Evolutionary conservation across 768 basidiomycete species (phyloP), one percentile per base, ranked within the genome.

Genomic region (Boletales sp.): DNA sequence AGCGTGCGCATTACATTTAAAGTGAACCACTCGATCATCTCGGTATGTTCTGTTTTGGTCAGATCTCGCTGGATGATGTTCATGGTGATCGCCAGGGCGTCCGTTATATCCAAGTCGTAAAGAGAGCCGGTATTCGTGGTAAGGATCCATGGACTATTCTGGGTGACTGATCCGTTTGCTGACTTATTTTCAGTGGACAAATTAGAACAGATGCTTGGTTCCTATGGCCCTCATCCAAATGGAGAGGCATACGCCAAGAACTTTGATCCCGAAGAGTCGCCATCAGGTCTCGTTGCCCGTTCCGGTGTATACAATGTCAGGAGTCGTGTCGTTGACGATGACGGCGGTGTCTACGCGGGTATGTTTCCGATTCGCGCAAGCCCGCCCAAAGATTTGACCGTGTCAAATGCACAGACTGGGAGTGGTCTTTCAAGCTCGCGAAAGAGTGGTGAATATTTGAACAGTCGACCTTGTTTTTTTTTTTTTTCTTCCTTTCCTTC

Each of bases 131-230:
- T 8, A 31, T 94, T 32, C 84, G 73, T 69, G 87, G 94, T 91
- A 57, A 54, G 54, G 36, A 46, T 8, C n/a, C 14, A 36, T 18
- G 15, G 13, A 17, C 17, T 12, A 5, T 40, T 48, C 11, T 37
- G 18, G 11, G 25, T 33, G 3, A 25, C 39, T 39, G 44, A 35
- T 49, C 41, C 34, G 19, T 50, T 44, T 11, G 41, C 40, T 56
- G 44, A 45, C 21, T 36, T 46, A 41, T 46, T 34, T 39, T 21
- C 49, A 94, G 94, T 95, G 60, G 95, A 95, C 70, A 95, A 87
- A 68, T 66, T 90, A 60, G 92, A 94, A 64, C 80, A 87, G 59
- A 97, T 98, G 95, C 79, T 97, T 18, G 95, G 95, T 15, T 94
- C 91, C 4, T 96, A 93, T 66, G 88, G 90, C 3, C 90, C 92